Conservation (phyloP, 345 rosid genomes). For the Noccaea caerulescens region DNA sequence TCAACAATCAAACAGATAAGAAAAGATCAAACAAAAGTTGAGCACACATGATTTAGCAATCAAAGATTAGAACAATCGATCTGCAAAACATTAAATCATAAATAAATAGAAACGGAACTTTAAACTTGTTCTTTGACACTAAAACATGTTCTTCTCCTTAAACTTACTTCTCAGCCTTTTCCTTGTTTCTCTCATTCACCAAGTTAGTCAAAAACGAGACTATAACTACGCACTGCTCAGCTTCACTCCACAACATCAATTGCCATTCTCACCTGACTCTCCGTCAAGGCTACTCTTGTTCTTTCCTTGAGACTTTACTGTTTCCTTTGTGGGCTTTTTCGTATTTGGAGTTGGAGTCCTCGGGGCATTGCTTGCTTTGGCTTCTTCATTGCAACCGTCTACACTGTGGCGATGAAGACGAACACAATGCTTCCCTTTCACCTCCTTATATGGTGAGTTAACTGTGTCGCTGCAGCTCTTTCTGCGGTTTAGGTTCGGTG, state of each 20-base stretch:
- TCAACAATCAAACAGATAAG: slow-evolving; percentile 30
- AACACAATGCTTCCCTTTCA: slow-evolving; percentile 60
- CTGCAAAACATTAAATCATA: slow-evolving; percentile 19
- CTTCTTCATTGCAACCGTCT: slow-evolving; percentile 52
- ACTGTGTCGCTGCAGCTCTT: slow-evolving; percentile 85
- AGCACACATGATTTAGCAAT: slow-evolving; percentile 27
- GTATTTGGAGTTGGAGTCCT: slow-evolving; percentile 42
- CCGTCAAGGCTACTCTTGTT: slow-evolving; percentile 30
- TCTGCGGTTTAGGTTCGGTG: slow-evolving; percentile 72
- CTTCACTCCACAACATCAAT: slow-evolving; percentile 32
- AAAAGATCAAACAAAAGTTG: slow-evolving; percentile 22
- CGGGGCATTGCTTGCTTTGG: slow-evolving; percentile 21
- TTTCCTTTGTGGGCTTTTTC: slow-evolving; percentile 32
- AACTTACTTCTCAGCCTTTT: slow-evolving; percentile 25
- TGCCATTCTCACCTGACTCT: slow-evolving; percentile 26
- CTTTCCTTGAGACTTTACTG: slow-evolving; percentile 29
- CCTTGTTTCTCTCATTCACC: slow-evolving; percentile 35
- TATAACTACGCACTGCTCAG: slow-evolving; percentile 16
- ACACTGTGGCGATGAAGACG: slow-evolving; percentile 68
- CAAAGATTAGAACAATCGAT: slow-evolving; percentile 33
- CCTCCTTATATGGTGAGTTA: slow-evolving; percentile 49
- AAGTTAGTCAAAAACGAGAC: slow-evolving; percentile 42
- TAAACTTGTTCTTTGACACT: slow-evolving; percentile 22
- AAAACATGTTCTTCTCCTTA: slow-evolving; percentile 21
- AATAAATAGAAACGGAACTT: not conserved